Evolutionary conservation across 1,284 basidiomycete genomes (phyloP).

Genomic region (Pholiota adiposa): DNA sequence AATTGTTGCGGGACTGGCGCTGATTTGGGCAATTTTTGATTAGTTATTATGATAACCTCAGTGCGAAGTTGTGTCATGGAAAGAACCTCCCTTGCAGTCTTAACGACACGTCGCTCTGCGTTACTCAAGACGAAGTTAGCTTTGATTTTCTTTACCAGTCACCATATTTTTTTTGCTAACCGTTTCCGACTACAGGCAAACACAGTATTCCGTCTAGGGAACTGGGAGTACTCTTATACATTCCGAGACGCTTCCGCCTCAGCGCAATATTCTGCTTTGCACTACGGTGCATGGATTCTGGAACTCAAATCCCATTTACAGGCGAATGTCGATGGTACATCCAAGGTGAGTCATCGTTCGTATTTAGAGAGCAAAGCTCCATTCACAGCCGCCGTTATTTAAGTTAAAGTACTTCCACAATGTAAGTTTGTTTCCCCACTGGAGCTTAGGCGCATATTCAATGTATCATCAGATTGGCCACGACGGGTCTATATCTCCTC

Average conservation of each 20-base stretch:
- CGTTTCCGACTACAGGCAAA: slow-evolving; percentile 36
- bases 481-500: slow-evolving; percentile 48
- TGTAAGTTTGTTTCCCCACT: slow-evolving; percentile 24
- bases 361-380: no score
- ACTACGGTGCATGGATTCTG: slow-evolving; percentile 47
- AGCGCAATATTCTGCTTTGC: slow-evolving; percentile 41
- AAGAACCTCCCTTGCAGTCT: slow-evolving; percentile 47
- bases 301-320: slow-evolving; percentile 44
- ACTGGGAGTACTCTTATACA: slow-evolving; percentile 52
- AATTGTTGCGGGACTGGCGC: background rate
- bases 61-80: slow-evolving; percentile 50
- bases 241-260: slow-evolving; percentile 47
- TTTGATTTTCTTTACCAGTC: background rate
- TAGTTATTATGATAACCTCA: slow-evolving; percentile 54
- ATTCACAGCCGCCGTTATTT: background rate
- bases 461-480: slow-evolving; percentile 39
- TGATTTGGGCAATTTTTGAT: background rate
- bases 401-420: slow-evolving; percentile 49
- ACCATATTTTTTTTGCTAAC: background rate
- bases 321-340: slow-evolving; percentile 37
- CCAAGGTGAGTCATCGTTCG: slow-evolving; percentile 10
- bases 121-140: slow-evolving; percentile 43
- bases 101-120: slow-evolving; percentile 44
- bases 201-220: slow-evolving; percentile 48
- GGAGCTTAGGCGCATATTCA: background rate